Conservation (phyloP, 805 yeast species). For the Hanseniaspora lindneri region DNA sequence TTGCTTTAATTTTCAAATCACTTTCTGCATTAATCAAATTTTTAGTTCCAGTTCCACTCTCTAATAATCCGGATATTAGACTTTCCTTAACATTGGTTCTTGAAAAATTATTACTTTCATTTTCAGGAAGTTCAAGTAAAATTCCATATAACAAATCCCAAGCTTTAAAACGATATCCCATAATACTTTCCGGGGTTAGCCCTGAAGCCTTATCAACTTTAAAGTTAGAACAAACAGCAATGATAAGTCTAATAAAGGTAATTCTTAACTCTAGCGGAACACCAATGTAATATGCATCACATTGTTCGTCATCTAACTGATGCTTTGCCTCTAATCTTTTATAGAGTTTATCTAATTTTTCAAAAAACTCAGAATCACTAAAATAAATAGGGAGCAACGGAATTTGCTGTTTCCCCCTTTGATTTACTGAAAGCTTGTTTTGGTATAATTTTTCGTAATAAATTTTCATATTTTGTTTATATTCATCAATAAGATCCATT, state of each 20-base stretch:
- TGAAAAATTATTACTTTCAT: neutral
- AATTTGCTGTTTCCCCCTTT: neutral
- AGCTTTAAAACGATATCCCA: constrained; percentile 3
- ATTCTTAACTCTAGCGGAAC: constrained; percentile 8
- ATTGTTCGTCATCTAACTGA: neutral
- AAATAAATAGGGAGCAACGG: constrained; percentile 10
- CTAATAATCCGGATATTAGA: neutral
- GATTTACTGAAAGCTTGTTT: neutral
- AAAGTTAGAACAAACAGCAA: neutral
- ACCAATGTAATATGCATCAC: neutral
- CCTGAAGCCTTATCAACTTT: neutral
- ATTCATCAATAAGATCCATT: constrained; percentile 7
- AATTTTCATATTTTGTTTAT: constrained; percentile 5
- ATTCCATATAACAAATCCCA: constrained; percentile 11
- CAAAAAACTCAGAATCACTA: constrained; percentile 7
- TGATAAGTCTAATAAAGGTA: constrained; percentile 1
- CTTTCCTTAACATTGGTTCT: neutral
- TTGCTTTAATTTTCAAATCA: neutral
- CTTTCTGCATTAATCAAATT: neutral
- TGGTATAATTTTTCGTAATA: constrained; percentile 3
- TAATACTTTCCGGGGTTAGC: neutral
- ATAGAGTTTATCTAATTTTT: neutral
- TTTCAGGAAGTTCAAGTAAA: neutral
- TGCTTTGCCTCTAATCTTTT: neutral
- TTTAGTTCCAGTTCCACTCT: neutral